Evolutionary conservation across 192 early-diverging fungal species (phyloP), one percentile per base, ranked within the genome.

Genomic region (Gryganskiella cystojenkinii): DNA sequence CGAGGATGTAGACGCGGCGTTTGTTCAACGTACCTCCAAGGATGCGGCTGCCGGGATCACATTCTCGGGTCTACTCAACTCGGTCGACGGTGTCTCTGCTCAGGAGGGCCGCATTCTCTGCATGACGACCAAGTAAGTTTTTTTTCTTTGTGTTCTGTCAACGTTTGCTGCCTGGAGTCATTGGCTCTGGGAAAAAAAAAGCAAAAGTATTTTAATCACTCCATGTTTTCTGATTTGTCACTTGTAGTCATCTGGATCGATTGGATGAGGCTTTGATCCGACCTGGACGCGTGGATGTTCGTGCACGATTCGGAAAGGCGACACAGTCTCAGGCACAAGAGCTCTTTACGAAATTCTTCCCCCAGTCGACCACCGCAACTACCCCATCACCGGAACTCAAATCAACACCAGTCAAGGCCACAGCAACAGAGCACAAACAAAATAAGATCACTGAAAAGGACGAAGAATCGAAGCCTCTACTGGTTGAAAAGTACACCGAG

Each of bases 1-100:
- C 55, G 91, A 93, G 67, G 92, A 93, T 61, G 85, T 93, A 10
- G 92, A 93, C 58, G 89, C 90, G 2, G 92, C 92, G 5, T 92
- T 93, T 80, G 68, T 88, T 6, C 83, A 87, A 28, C 60, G 90
- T 19, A 76, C 79, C 10, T 68, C 74, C 20, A 73, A 70, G 47
- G 70, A 83, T 64, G 79, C 69, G 27, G 61, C 60, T 13, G 40
- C 59, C 10, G 66, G 66, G 2, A 87, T 88, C 19, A 85, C 85
- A 0, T 84, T 89, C 28, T 83, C 83, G 43, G 91, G 92, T 15
- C 61, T 93, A 14, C 76, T 93, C n/a, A 93, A 93, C 65, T 90
- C 89, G 4, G 88, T 93, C 40, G 92, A 93, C 59, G 92, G 92
- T 24, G 89, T 92, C 2, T 72, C 69, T 35, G 81, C 89, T 9